Base-by-base conservation (phyloP, 495 filamentous ascomycete genomes). In the Lepidopterella palustris region DNA sequence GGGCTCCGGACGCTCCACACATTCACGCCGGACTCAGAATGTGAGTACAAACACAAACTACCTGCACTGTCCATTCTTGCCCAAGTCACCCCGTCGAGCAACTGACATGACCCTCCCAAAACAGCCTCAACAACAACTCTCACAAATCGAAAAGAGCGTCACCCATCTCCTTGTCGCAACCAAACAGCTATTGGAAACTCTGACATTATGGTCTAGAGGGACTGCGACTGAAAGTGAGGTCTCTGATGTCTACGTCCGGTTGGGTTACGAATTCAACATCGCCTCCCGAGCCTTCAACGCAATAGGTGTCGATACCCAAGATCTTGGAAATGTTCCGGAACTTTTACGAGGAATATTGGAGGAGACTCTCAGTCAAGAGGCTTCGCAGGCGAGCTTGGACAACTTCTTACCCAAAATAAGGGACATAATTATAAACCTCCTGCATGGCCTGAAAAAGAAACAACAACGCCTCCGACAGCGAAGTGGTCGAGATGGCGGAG, bases 251-350 rank as follows among this genome's bases (percentile, higher is more conserved):
- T 98, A 98, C 70, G 93, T 98, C 45, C 85, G 95, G 28, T 76
- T 98, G 55, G 93, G 95, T 13, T 98, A 97, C 71, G 93, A 98
- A 73, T 98, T 98, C 78, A 98, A 98, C 72, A 88, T 97, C 74
- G 93, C 93, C 6, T 97, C 91, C 73, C 87, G 93, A 39, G 91
- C 93, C 48, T 98, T 98, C 73, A 88, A 87, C 68, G 88, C 90
- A 39, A 97, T 98, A 68, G 92, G 92, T 31, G 92, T 98, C 51
- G 95, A 97, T 60, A 96, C 90, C 4, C 79, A 83, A 4, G 93
- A 98, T 72, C 80, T 98, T 15, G 93, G 93, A 49, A 95, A 95
- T 67, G 93, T 98, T 5, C 93, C 93, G 2, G 93, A 98, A 70
- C 78, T 90, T 51, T 72, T 98, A 23, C 86, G 93, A 60, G 82